Conservation (phyloP, 345 rosid species). For the Capsella bursapastoris region DNA sequence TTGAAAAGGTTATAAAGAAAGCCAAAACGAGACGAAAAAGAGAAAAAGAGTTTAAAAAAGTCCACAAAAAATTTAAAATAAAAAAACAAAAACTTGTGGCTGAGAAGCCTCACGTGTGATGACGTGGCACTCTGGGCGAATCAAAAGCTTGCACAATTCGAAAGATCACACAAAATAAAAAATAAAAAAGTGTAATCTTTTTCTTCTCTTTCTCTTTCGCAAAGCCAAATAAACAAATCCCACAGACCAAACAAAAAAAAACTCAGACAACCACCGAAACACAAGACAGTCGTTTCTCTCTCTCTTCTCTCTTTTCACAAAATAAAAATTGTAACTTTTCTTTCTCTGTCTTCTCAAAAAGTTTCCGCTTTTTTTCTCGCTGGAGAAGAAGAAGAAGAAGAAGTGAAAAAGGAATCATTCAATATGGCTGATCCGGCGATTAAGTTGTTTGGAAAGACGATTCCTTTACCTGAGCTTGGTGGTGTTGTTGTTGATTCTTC, state of each 20-base stretch:
- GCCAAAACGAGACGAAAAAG: slow-evolving; percentile 36
- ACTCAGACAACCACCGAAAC: slow-evolving; percentile 22
- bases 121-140: slow-evolving; percentile 68
- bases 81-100: slow-evolving; percentile 62
- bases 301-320: not conserved
- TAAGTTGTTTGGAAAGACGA: slow-evolving; percentile 89
- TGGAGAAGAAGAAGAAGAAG: slow-evolving; percentile 3
- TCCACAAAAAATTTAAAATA: slow-evolving; percentile 51
- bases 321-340: not conserved
- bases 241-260: not conserved
- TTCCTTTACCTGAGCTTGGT: slow-evolving; percentile 67
- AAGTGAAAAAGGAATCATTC: slow-evolving; percentile 17
- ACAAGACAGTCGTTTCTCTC: slow-evolving; percentile 46
- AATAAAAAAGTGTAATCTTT: slow-evolving; percentile 39
- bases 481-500: slow-evolving; percentile 13
- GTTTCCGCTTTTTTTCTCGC: slow-evolving; percentile 44
- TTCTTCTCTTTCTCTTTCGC: slow-evolving; percentile 26
- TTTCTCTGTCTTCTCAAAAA: slow-evolving; percentile 33
- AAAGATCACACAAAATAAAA: slow-evolving; percentile 29
- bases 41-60: slow-evolving; percentile 25
- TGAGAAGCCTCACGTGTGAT: slow-evolving; percentile 50
- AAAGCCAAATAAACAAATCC: slow-evolving; percentile 32
- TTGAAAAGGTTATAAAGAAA: slow-evolving; percentile 23
- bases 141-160: slow-evolving; percentile 51
- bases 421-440: slow-evolving; percentile 88